These are phyloP conservation scores for Ustilago cynodontis DNA, from an alignment of 1,284 basidiomycete species.

Conservation along the genomic window DNA sequence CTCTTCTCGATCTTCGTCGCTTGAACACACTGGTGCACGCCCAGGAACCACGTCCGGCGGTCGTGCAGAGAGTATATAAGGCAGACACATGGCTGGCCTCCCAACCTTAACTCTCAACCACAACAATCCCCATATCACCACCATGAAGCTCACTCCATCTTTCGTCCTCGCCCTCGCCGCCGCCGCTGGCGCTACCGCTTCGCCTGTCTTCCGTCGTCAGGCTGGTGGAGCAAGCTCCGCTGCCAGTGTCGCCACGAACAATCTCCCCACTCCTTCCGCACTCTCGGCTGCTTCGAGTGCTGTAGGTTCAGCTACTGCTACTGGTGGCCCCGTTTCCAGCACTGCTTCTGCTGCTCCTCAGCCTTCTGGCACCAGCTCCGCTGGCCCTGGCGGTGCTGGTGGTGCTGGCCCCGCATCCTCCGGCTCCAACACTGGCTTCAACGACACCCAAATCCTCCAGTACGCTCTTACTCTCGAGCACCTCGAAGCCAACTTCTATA, in stretches of 20 bases:
- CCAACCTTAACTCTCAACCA: neutral
- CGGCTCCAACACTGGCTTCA: slow-evolving; percentile 18
- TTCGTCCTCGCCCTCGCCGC: slow-evolving; percentile 40
- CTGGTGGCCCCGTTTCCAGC: neutral
- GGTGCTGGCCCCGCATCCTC: neutral
- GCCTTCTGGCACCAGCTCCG: neutral
- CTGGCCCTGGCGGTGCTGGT: too few relatives aligned
- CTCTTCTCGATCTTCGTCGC: slow-evolving; percentile 20
- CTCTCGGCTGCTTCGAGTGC: neutral
- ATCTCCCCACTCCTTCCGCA: slow-evolving; percentile 16
- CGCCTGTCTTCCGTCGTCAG: slow-evolving; percentile 32
- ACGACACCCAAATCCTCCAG: slow-evolving; percentile 56
- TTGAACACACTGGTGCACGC: neutral
- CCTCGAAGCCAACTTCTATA: slow-evolving; percentile 58
- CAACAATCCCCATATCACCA: neutral
- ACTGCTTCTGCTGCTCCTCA: neutral
- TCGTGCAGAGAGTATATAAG: slow-evolving; percentile 21
- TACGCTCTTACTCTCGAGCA: slow-evolving; percentile 62
- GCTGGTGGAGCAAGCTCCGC: neutral
- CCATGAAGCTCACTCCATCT: slow-evolving; percentile 41
- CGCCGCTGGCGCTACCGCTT: slow-evolving; percentile 29
- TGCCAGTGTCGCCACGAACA: neutral
- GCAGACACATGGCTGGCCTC: too few relatives aligned
- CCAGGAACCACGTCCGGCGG: neutral
- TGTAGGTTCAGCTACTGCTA: neutral